These are phyloP conservation scores for Cetradonia linearis DNA, from an alignment of 495 filamentous ascomycete genomes.

Conservation along the genomic window DNA sequence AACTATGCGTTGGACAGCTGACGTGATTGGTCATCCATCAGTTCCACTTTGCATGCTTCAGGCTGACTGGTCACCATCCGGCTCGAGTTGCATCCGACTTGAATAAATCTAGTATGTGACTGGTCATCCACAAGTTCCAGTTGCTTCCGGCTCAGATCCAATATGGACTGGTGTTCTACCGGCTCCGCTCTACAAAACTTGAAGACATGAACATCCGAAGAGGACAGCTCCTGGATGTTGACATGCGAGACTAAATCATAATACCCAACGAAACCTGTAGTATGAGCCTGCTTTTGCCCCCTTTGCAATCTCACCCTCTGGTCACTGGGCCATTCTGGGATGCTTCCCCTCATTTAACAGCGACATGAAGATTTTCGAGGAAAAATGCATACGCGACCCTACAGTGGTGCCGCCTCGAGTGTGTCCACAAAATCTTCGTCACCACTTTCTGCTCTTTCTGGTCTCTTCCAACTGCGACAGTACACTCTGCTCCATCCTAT, in stretches of 20 bases:
- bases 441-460: too few species aligned
- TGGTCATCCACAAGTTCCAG: too few species aligned
- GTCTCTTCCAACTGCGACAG: too few species aligned
- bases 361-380: background rate
- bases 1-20: too few species aligned
- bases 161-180: too few species aligned
- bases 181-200: background rate
- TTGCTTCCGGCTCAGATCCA: too few species aligned
- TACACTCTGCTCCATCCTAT: too few species aligned
- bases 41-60: background rate
- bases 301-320: background rate
- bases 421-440: too few species aligned
- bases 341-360: background rate
- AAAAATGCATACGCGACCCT: background rate
- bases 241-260: background rate
- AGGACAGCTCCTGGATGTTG: background rate
- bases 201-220: too few species aligned
- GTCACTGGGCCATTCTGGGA: background rate
- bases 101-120: background rate
- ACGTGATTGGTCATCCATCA: background rate
- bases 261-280: background rate
- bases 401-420: background rate
- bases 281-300: background rate
- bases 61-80: background rate
- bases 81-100: background rate